phyloP scores from a whole-genome alignment of 257 asterid species.

The Solanum virginianum region DNA sequence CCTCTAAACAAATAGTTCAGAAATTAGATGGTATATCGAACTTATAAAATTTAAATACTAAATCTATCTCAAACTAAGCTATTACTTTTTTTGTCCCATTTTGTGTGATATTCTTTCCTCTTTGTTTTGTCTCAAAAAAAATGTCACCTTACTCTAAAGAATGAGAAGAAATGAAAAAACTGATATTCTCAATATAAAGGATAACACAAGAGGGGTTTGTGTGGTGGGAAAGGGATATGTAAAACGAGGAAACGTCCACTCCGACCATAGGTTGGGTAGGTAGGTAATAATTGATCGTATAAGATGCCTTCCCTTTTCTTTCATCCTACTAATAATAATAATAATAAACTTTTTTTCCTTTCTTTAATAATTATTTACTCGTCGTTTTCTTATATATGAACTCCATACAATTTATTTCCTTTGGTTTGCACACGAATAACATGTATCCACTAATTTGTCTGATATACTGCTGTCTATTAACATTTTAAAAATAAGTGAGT shows the following conservation, averaged over 20 bases:
- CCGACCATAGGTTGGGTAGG: neutral
- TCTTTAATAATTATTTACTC: neutral
- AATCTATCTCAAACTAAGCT: neutral
- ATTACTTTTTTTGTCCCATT: neutral
- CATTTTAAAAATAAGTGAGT: neutral
- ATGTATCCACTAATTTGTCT: neutral
- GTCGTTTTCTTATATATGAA: neutral
- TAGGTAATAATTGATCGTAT: neutral
- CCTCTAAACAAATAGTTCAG: neutral
- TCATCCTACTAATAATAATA: neutral
- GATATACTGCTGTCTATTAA: neutral
- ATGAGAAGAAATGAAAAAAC: neutral
- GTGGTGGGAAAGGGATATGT: neutral
- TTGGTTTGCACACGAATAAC: neutral
- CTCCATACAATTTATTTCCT: neutral
- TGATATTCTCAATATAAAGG: neutral
- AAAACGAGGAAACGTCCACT: neutral
- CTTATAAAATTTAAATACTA: neutral
- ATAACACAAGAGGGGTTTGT: neutral
- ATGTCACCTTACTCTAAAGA: too few relatives aligned
- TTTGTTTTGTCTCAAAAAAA: too few relatives aligned
- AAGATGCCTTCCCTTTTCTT: neutral
- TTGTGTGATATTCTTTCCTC: rapidly evolving
- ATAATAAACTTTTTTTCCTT: neutral
- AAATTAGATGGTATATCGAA: neutral